phyloP scores from a whole-genome alignment of 306 rosid species.

The Rosa rugosa region DNA sequence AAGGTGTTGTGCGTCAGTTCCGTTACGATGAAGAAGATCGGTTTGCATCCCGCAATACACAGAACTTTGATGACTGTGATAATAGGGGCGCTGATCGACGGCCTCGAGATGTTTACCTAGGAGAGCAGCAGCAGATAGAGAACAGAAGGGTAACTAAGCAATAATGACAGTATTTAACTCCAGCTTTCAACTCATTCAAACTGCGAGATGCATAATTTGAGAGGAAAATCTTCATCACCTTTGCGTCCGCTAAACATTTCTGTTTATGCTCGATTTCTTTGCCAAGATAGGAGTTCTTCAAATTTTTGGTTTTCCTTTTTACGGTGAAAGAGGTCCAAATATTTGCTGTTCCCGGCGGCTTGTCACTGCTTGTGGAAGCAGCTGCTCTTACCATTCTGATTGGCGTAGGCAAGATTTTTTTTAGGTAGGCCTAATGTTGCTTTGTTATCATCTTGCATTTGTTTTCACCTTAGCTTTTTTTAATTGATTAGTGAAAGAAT shows the following conservation, averaged over 20 bases:
- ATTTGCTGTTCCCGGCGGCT: constrained; percentile 21
- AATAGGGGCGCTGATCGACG: constrained; percentile 20
- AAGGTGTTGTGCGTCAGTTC: constrained; percentile 31
- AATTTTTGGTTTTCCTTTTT: background rate
- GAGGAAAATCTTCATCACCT: constrained; percentile 15
- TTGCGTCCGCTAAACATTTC: background rate
- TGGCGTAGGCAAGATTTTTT: constrained; percentile 20
- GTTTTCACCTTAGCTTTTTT: background rate
- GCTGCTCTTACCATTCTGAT: constrained; percentile 22
- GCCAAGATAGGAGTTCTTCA: constrained; percentile 15
- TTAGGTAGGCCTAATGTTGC: constrained; percentile 30
- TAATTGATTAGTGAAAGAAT: constrained; percentile 21
- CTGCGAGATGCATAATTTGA: constrained; percentile 4
- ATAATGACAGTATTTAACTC: background rate
- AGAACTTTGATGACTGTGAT: constrained; percentile 21
- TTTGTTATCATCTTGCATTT: constrained; percentile 6
- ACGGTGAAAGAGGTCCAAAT: background rate
- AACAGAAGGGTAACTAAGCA: constrained; percentile 24
- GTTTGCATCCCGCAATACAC: constrained; percentile 25
- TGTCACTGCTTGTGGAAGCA: constrained; percentile 31
- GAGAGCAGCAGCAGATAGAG: constrained; percentile 8
- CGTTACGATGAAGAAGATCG: constrained; percentile 28
- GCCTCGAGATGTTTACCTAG: constrained; percentile 22
- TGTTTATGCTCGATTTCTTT: constrained; percentile 4
- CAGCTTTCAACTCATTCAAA: constrained; percentile 2